Evolutionary conservation across 2,329 filamentous ascomycete species (phyloP).

Genomic region (Neoarthrinium moseri): DNA sequence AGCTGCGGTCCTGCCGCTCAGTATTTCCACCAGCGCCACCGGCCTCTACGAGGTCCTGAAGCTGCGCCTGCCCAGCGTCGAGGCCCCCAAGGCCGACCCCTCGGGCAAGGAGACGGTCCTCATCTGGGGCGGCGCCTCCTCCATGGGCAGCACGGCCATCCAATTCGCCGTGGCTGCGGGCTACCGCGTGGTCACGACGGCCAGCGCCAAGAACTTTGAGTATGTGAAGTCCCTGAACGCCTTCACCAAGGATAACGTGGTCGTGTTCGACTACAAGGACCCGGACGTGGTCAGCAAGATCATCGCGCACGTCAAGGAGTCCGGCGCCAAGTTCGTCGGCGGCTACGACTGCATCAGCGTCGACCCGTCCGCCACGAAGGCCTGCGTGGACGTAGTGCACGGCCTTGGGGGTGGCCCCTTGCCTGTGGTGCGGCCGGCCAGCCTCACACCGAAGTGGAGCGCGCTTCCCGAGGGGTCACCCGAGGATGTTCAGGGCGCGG

Average conservation of each 20-base stretch:
- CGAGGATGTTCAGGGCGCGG: neutral
- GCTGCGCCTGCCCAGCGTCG: constrained; percentile 3
- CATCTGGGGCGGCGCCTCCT: constrained; percentile 9
- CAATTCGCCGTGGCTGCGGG: constrained; percentile 6
- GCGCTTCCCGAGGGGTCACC: neutral
- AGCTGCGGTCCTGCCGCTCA: constrained; percentile 5
- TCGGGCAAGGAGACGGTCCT: neutral
- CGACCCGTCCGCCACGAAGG: neutral
- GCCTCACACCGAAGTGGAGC: neutral
- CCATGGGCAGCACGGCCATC: constrained; percentile 5
- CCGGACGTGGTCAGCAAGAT: constrained; percentile 12
- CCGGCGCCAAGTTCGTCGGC: neutral
- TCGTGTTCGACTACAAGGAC: constrained; percentile 6
- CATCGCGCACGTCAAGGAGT: constrained; percentile 1
- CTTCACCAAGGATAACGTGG: neutral
- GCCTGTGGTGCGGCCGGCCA: neutral
- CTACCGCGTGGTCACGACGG: constrained; percentile 6
- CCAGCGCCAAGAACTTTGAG: constrained; percentile 6
- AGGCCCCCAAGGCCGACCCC: neutral
- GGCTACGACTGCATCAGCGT: constrained; percentile 10
- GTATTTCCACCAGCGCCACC: neutral
- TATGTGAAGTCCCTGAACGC: constrained; percentile 26
- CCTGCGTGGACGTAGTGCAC: constrained; percentile 1
- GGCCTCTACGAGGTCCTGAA: constrained; percentile 4
- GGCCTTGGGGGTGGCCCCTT: neutral